Base-by-base conservation (phyloP, 2,329 filamentous ascomycete genomes). In the Nothophoma quercina region DNA sequence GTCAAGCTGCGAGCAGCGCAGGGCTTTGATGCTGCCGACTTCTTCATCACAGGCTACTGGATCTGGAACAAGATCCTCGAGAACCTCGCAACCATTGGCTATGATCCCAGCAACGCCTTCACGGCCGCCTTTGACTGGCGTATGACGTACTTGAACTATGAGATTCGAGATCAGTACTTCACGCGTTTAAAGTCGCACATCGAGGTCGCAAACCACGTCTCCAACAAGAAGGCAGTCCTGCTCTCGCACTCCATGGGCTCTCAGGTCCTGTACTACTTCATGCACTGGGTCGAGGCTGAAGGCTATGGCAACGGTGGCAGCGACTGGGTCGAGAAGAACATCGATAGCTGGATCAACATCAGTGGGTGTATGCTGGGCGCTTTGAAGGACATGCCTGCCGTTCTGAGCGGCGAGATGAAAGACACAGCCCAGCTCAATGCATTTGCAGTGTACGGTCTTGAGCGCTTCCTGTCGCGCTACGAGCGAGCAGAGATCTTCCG, bases 11-110 rank as follows among this genome's bases (percentile, higher is more conserved):
- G 95, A 29, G 91, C 95, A 7, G 93, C 95, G 0, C 95, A 98
- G 72, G 95, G 95, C 2, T 99, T 99, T 65, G 95, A 99, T 75
- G 95, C 95, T 2, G 93, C 95, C 9, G 95, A 99, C 76, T 99
- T 99, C 78, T 95, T 96, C 75, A 87, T 88, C 60, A 87, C 85
- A 2, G 86, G 86, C 4, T 99, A 99, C 77, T 99, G 95, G 95
- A 98, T 99, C 55, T 97, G 93, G 93, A 97, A 91, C 77, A 98
- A 98, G 77, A 97, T 99, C 55, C 82, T 99, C 41, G 95, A 99
- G 77, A 99, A 99, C 68, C 80, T 99, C 43, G 95, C 95, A 0
- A 95, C 92, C 0, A 89, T 99, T 52, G 95, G 95, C 12, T 99
- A 99, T 72, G 95, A 99, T 69, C 93, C 95, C 84, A 85, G 82